A percentile compares a stretch with the other conserved stretches of the same genome.
phyloP scores from a whole-genome alignment of 176 grass and related monocot species.

The Aegilops speltoides region DNA sequence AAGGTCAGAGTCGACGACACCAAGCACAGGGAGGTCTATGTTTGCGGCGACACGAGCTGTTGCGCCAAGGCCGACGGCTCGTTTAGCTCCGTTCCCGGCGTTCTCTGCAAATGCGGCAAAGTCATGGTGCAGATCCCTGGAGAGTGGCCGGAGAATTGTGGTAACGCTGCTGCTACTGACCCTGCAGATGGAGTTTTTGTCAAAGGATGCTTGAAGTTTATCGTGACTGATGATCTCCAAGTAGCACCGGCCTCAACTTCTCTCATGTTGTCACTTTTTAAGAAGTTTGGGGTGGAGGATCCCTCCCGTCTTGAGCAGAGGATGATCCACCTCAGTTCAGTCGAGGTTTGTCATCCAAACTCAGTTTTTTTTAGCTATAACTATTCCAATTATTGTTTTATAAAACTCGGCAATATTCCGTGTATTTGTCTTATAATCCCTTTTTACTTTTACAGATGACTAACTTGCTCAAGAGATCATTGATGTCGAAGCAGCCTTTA shows the following conservation, averaged over 20 bases:
- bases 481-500: slow-evolving; percentile 15
- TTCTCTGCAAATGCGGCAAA: background rate
- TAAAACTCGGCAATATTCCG: too few species aligned
- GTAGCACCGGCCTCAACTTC: background rate
- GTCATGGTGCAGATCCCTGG: background rate
- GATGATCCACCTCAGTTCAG: background rate
- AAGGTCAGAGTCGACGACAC: background rate
- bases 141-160: background rate
- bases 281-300: slow-evolving; percentile 12
- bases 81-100: background rate
- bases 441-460: background rate
- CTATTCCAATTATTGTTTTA: background rate
- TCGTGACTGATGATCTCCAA: slow-evolving; percentile 37
- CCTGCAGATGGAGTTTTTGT: slow-evolving; percentile 26
- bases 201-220: background rate
- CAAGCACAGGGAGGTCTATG: background rate
- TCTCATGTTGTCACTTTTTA: slow-evolving; percentile 14
- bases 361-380: background rate
- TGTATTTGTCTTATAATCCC: too few species aligned
- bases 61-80: background rate
- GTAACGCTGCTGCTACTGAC: background rate
- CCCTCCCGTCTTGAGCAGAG: slow-evolving; percentile 8
- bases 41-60: background rate
- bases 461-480: slow-evolving; percentile 23
- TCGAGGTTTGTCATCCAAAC: slow-evolving; percentile 10